These are phyloP conservation scores for Globisporangium echinulatum DNA, from an alignment of 352 stramenopile species.

Conservation along the genomic window DNA sequence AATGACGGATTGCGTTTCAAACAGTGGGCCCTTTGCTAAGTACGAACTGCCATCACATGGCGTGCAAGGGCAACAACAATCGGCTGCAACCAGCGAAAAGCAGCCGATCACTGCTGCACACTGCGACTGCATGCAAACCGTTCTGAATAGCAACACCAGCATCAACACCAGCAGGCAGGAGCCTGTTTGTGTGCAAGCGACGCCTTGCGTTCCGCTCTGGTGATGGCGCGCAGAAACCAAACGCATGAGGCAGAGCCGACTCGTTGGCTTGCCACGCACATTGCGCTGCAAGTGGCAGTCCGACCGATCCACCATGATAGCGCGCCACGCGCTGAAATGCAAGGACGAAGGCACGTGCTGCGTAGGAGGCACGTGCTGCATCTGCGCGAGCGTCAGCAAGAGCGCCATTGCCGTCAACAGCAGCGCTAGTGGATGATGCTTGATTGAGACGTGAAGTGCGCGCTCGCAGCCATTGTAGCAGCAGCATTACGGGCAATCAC, in stretches of 20 bases:
- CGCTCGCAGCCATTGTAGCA: no score
- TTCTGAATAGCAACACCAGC: background rate
- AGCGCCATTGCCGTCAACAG: no score
- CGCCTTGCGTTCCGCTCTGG: background rate
- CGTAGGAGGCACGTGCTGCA: no score
- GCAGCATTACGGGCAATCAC: no score
- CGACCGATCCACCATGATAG: no score
- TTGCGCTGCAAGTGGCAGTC: background rate
- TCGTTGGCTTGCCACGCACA: background rate
- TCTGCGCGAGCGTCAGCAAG: no score
- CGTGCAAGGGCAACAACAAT: constrained; percentile 1
- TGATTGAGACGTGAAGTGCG: no score
- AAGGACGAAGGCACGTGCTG: background rate
- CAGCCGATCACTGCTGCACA: background rate
- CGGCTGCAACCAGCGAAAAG: background rate
- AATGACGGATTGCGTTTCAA: constrained; percentile 10
- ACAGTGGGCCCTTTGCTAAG: background rate
- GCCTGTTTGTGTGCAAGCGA: background rate
- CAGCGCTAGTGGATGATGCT: no score
- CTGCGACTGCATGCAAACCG: no score
- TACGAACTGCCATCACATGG: constrained; percentile 4
- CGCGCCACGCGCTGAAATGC: background rate
- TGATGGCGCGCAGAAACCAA: background rate
- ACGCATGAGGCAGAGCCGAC: no score
- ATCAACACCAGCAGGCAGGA: background rate